Base-by-base conservation (phyloP, 1,284 basidiomycete species). In the Melampsora larici-populina region DNA sequence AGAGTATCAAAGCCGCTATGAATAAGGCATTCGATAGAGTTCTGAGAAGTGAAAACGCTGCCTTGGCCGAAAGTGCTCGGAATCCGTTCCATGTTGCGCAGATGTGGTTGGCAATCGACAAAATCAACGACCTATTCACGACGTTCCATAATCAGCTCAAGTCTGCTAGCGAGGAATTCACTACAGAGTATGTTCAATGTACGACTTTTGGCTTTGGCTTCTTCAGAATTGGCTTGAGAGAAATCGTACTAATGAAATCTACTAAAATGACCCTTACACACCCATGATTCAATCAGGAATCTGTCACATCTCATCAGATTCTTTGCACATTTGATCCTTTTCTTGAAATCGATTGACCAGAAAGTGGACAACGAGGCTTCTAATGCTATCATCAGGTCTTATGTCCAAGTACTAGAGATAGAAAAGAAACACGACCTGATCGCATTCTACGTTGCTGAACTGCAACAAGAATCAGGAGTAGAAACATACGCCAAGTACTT, bases 291-390 rank as follows among this genome's bases (percentile, higher is more conserved):
- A 18, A 48, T 43, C 31, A 78, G 76, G 11, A 55, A 78, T 46
- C 49, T 65, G 36, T 83, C 82, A 13, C 86, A 86, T 15, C 82
- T 88, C 24, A 81, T 88, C 33, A 92, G 95, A 31, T 99, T 99
- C 87, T 97, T 97, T 82, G 90, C 94, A 0, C 96, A 99, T 82
- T 86, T 98, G n/a, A 93, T 93, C 79, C 89, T 99, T 24, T 94
- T 91, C 84, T 87, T 97, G 1, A 90, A 91, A 75, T 88, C 94
- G 84, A 90, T 97, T 62, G 89, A 91, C 78, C 86, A 91, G 66
- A 84, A 88, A 0, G 88, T 92, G 0, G 90, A 92, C 0, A 89
- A 91, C 1, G 83, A 89, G 15, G 89, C 92, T 0, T 90, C 89
- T 0, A 93, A 96, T 81, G 85, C 88, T 31, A 93, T 99, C 73